Evolutionary conservation across 768 basidiomycete genomes (phyloP).

Genomic region (Guyanaporus albipodus): DNA sequence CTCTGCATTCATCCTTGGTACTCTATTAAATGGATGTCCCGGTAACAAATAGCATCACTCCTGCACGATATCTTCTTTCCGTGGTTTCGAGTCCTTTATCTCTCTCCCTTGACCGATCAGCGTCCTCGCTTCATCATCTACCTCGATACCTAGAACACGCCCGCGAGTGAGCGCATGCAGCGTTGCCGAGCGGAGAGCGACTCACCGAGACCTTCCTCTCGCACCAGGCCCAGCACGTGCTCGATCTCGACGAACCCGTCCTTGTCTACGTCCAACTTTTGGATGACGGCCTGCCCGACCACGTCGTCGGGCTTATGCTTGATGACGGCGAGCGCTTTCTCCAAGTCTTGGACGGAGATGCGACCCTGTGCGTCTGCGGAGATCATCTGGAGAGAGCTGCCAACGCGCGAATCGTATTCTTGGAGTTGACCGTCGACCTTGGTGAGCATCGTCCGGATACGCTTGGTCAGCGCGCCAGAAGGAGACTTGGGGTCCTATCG

Average conservation of each 20-base stretch:
- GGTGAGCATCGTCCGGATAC: conserved; percentile 91
- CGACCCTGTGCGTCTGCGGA: conserved; percentile 82
- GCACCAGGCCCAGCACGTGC: conserved; percentile 85
- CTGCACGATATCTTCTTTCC: conserved; percentile 94
- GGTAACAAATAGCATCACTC: conserved; percentile 39
- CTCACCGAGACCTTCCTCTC: conserved; percentile 81
- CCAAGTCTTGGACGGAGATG: conserved; percentile 83
- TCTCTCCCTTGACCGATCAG: conserved; percentile 82
- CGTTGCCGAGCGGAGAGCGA: too few relatives aligned
- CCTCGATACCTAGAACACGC: conserved; percentile 56
- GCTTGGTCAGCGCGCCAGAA: conserved; percentile 86
- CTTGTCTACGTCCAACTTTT: conserved; percentile 93
- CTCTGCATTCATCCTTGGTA: too few relatives aligned
- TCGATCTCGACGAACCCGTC: conserved; percentile 95
- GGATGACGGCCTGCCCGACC: conserved; percentile 78
- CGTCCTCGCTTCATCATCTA: conserved; percentile 81
- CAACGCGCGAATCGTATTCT: conserved; percentile 87
- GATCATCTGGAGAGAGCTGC: conserved; percentile 80
- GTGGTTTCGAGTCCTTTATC: conserved; percentile 72
- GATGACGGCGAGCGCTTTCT: conserved; percentile 89
- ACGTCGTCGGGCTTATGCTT: conserved; percentile 91
- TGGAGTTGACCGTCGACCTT: conserved; percentile 92
- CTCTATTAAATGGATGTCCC: conserved; percentile 4
- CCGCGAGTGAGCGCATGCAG: background rate
- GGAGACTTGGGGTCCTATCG: conserved; percentile 72